Conservation (phyloP, 2,329 filamentous ascomycete species). For the Pyricularia sp. region DNA sequence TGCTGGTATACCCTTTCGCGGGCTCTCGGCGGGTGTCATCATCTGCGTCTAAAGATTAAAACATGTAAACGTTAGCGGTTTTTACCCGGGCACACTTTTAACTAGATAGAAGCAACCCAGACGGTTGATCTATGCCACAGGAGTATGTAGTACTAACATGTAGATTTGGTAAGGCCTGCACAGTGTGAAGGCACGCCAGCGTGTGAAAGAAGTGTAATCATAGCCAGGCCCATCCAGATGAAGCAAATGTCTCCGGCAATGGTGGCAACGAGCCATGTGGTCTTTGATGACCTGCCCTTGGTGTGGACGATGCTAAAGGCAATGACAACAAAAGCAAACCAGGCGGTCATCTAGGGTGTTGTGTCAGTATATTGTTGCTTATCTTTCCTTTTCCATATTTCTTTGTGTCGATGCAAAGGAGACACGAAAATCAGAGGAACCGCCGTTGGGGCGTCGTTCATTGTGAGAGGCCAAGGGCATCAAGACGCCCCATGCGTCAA, state of each 20-base stretch:
- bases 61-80: not conserved
- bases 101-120: not conserved
- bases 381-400: not conserved
- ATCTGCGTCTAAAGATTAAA: not conserved
- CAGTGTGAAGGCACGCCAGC: conserved; percentile 22
- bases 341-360: conserved; percentile 6
- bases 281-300: conserved; percentile 13
- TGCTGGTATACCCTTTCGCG: conserved; percentile 13
- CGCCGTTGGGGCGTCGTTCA: not conserved
- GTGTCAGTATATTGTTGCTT: not conserved
- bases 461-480: not conserved
- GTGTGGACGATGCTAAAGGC: conserved; percentile 18
- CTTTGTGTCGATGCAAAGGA: not conserved
- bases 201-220: conserved; percentile 20
- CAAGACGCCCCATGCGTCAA: not conserved
- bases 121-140: not conserved
- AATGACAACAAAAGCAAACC: conserved; percentile 17
- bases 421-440: not conserved
- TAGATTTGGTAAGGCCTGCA: conserved; percentile 15
- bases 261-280: conserved; percentile 14
- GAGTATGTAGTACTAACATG: not conserved
- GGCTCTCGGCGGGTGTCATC: conserved; percentile 4
- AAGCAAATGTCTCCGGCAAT: conserved; percentile 19
- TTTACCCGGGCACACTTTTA: not conserved
- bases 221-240: conserved; percentile 16